Base-by-base conservation (phyloP, 306 rosid species). In the Glycine soja region DNA sequence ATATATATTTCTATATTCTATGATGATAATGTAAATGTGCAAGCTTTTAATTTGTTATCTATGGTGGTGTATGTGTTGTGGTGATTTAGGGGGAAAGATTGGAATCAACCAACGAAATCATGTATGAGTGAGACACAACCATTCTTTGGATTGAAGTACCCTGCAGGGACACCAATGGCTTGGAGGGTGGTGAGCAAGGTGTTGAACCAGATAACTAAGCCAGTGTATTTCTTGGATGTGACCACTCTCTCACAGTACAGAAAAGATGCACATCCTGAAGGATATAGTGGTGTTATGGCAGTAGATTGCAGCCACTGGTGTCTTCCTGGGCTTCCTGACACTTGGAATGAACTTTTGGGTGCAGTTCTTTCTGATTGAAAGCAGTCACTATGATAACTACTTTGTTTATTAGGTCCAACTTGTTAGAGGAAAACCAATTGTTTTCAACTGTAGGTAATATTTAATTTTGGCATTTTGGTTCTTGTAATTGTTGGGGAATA, bases 291-390 rank as follows among this genome's bases (percentile, higher is more conserved):
- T 0, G 88, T 85, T 52, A 3, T 84, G 63, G 83, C 88, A 40
- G 76, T 61, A 7, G 99, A 95, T 74, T 95, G 99, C 75, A 95
- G 99, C 86, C 99, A 95, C 3, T 95, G 99, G 99, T 95, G 99
- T 58, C 97, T 95, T 58, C 99, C 99, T 0, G 99, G 99, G 0
- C 83, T 95, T 45, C 97, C 99, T 10, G 99, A 95, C 83, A 95
- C 99, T 32, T 95, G 99, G 99, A 95, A 95, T 72, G 63, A 90
- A 72, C 94, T 95, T 62, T 85, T 95, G 0, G 84, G 72, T 84
- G 95, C 97, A 3, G 78, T 88, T 77, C 30, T 24, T 24, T 24
- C 30, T 24, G 30, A 2, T 24, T 24, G 30, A 24, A 24, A 24
- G 2, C 30, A 24, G 30, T 24, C 30, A 24, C 30, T 24, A 24